Evolutionary conservation across 1,139 yeast genomes (phyloP), one percentile per base, ranked within the genome.

Genomic region (Pichia sp.): DNA sequence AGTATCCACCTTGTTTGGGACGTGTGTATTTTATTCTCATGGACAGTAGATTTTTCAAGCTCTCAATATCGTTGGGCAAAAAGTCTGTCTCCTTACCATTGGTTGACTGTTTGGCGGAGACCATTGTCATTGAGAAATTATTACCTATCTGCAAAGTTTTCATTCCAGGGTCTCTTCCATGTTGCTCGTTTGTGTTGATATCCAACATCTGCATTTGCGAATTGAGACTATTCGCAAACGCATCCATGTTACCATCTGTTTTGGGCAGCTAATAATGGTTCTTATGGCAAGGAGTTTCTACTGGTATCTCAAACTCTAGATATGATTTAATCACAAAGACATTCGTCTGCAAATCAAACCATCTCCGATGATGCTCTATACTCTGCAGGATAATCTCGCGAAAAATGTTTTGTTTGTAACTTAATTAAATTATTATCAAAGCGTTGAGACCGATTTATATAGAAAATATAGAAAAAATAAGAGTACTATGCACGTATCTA

Each of bases 381-480:
- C n/a, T 10, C 31, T 7, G 11, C 45, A 23, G 13, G 7, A 10
- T 10, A n/a, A 41, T 15, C n/a, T 13, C 40, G 40, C 40, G 40
- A 36, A 36, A 11, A 36, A 36, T 10, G 7, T 36, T 36, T 29
- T 29, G 7, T 30, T 13, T 34, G 19, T 30, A 8, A 31, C 23
- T 10, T 11, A 3, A 6, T 11, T 2, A 42, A 15, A 42, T 19
- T 32, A 16, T 42, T 45, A 45, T 55, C 56, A 50, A 10, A 53
- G 56, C 57, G 57, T 55, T 55, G 57, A 55, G 52, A 55, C 56
- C 45, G 54, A 45, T 48, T 55, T 55, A 45, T 51, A 43, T 50
- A 52, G 50, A 42, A 49, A 54, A 54, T 31, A 38, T 42, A 45
- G 43, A 40, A 32, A 29, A 47, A 49, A 41, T n/a, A 44, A 19